A percentile compares a stretch with the other conserved stretches of the same genome.
These are phyloP conservation scores for Conringia planisiliqua DNA, from an alignment of 345 rosid genomes.

Conservation along the genomic window DNA sequence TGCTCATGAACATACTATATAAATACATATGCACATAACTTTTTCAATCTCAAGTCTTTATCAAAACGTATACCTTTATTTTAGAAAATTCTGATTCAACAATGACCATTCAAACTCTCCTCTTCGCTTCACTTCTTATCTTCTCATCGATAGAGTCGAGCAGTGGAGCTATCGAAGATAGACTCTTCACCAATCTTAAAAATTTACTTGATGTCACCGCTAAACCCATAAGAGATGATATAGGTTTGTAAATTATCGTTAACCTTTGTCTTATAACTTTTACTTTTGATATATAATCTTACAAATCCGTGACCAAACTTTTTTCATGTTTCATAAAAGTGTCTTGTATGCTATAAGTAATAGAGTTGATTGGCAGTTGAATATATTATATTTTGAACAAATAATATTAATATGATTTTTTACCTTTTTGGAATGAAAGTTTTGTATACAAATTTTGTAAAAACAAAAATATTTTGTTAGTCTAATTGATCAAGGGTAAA, in stretches of 20 bases:
- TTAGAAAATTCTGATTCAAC: background rate
- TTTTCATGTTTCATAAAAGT: background rate
- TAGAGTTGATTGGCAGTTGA: background rate
- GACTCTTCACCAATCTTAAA: slow-evolving; percentile 41
- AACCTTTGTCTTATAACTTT: background rate
- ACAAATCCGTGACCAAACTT: background rate
- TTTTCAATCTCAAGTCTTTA: background rate
- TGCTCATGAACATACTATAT: background rate
- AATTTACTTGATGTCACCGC: slow-evolving; percentile 39
- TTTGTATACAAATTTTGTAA: too few species aligned
- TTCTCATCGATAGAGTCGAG: background rate
- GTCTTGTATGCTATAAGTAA: background rate
- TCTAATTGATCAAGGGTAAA: too few species aligned
- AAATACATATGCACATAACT: background rate
- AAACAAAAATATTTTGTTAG: too few species aligned
- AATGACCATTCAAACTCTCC: slow-evolving; percentile 6
- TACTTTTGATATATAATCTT: slow-evolving; percentile 28
- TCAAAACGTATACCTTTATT: background rate
- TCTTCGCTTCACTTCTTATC: slow-evolving; percentile 10
- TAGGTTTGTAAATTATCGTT: slow-evolving; percentile 13
- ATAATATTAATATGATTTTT: too few species aligned
- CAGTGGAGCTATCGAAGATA: background rate
- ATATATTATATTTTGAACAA: too few species aligned
- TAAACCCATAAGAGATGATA: slow-evolving; percentile 30
- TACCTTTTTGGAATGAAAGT: too few species aligned